Evolutionary conservation across 192 early-diverging fungal genomes (phyloP).

Genomic region (Kappamyces sp.): DNA sequence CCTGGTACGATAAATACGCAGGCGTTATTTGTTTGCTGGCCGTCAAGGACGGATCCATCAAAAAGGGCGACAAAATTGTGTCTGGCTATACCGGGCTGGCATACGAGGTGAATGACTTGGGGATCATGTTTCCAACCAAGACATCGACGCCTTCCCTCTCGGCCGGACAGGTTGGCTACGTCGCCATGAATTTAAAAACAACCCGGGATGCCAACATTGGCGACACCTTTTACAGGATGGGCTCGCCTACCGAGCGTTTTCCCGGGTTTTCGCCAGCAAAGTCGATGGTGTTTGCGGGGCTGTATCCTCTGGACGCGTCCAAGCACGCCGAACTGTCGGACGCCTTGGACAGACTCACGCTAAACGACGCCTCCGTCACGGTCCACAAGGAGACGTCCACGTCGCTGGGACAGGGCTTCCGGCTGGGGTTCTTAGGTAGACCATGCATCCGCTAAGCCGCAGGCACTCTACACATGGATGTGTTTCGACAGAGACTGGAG

Average conservation of each 20-base stretch:
- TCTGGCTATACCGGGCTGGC: constrained; percentile 67
- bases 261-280: constrained; percentile 94
- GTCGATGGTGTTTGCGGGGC: constrained; percentile 91
- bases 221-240: constrained; percentile 78
- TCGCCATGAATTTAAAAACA: constrained; percentile 87
- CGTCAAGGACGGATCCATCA: constrained; percentile 73
- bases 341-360: constrained; percentile 82
- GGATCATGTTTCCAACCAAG: constrained; percentile 88
- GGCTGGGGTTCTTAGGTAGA: constrained; percentile 78
- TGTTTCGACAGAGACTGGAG: constrained; percentile 86
- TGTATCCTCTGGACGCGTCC: constrained; percentile 84
- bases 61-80: constrained; percentile 76
- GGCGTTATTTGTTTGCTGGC: constrained; percentile 95
- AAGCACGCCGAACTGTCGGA: constrained; percentile 87
- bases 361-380: constrained; percentile 92
- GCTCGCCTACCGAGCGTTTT: constrained; percentile 40
- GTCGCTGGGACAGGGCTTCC: constrained; percentile 92
- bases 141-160: constrained; percentile 43
- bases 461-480: constrained; percentile 94
- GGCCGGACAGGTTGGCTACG: constrained; percentile 75
- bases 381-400: constrained; percentile 64
- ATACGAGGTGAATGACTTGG: constrained; percentile 87
- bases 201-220: constrained; percentile 89
- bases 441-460: too few species aligned
- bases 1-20: constrained; percentile 96